Evolutionary conservation across 2,329 filamentous ascomycete species (phyloP).

Genomic region (Xylaria sp.): DNA sequence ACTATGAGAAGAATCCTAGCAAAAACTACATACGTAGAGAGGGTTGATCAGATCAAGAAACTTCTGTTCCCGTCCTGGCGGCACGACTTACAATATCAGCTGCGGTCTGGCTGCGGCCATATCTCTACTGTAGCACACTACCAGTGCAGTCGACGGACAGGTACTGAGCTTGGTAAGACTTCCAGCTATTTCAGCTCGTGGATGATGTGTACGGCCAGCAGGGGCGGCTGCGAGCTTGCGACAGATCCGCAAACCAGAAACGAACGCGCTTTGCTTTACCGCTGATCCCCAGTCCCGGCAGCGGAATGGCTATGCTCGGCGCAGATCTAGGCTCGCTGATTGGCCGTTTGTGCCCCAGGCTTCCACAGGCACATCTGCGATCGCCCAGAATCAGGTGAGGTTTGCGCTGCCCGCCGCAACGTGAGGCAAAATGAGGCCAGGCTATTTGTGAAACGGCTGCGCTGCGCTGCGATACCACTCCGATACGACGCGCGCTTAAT

Average conservation of each 20-base stretch:
- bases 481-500: slow-evolving; percentile 23
- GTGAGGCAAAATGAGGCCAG: slow-evolving; percentile 43
- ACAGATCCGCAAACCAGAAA: slow-evolving; percentile 52
- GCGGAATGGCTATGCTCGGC: slow-evolving; percentile 25
- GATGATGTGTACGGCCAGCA: slow-evolving; percentile 31
- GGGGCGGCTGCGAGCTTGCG: slow-evolving; percentile 49
- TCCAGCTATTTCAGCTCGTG: slow-evolving; percentile 3
- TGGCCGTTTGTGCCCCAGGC: slow-evolving; percentile 32
- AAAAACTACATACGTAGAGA: no score
- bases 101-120: neutral
- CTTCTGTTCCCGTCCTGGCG: neutral
- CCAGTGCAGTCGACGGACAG: neutral
- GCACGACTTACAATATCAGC: slow-evolving; percentile 7
- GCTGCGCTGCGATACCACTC: slow-evolving; percentile 2
- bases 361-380: slow-evolving; percentile 42
- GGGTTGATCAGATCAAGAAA: no score
- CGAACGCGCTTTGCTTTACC: slow-evolving; percentile 43
- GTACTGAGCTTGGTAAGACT: neutral
- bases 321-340: slow-evolving; percentile 25
- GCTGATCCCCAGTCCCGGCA: slow-evolving; percentile 34
- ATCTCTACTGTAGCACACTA: neutral
- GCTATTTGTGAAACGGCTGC: slow-evolving; percentile 43
- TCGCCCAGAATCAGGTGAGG: slow-evolving; percentile 48
- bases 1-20: no score
- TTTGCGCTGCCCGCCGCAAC: slow-evolving; percentile 37